These are phyloP conservation scores for Teratosphaeriaceae sp. DNA, from an alignment of 2,329 filamentous ascomycete species.

Conservation along the genomic window DNA sequence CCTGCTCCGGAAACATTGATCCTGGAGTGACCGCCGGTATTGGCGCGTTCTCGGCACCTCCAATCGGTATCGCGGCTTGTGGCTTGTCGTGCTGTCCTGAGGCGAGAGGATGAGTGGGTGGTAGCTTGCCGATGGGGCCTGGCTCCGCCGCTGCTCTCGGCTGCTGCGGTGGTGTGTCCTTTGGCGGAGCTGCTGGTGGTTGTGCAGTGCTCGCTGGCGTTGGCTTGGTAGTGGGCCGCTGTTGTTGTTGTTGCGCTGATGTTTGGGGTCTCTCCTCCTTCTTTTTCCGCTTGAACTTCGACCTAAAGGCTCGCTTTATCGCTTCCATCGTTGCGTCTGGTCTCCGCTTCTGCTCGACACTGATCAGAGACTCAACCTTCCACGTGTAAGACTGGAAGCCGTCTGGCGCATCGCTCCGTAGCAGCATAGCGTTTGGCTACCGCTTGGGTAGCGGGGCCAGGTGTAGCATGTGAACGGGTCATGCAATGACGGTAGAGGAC, in stretches of 20 bases:
- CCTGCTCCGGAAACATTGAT: neutral
- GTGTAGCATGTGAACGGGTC: neutral
- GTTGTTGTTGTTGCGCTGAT: neutral
- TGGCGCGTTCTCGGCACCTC: neutral
- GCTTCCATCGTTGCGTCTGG: slow-evolving; percentile 4
- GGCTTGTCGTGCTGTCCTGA: slow-evolving; percentile 8
- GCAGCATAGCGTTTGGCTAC: neutral
- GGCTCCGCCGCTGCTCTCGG: neutral
- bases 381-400: neutral
- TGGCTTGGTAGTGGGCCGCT: too few relatives aligned
- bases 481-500: neutral
- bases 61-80: neutral
- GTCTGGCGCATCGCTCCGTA: neutral
- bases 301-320: slow-evolving; percentile 23
- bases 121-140: slow-evolving; percentile 2
- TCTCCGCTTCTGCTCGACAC: neutral
- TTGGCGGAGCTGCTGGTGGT: neutral
- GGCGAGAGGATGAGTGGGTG: slow-evolving; percentile 8
- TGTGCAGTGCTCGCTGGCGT: neutral
- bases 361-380: slow-evolving; percentile 2
- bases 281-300: slow-evolving; percentile 19
- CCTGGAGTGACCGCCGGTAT: neutral
- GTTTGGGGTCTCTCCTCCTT: slow-evolving; percentile 7
- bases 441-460: too few relatives aligned
- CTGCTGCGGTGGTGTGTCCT: neutral